phyloP scores from a whole-genome alignment of 225 moss, liverwort and hornwort species.

The Neckera pumila region DNA sequence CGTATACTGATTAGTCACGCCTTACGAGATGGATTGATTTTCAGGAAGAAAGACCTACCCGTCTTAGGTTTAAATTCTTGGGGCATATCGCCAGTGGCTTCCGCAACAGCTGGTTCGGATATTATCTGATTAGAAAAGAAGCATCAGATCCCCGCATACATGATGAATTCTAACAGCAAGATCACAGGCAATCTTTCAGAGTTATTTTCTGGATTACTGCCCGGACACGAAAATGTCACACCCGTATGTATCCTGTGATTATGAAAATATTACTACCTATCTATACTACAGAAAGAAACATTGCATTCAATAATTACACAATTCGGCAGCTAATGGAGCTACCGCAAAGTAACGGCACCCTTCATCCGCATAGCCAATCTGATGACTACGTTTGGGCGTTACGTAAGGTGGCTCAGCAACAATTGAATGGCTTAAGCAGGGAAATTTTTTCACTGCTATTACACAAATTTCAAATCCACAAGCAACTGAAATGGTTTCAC shows the following conservation, averaged over 20 bases:
- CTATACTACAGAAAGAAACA: neutral
- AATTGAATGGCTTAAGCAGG: neutral
- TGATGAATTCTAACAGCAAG: neutral
- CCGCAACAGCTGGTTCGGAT: slow-evolving; percentile 20
- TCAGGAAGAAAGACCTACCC: neutral
- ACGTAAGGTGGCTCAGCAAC: neutral
- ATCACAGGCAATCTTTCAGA: neutral
- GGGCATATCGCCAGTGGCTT: slow-evolving; percentile 8
- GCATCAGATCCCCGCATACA: neutral
- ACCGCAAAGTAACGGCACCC: neutral
- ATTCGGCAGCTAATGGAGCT: neutral
- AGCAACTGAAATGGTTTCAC: neutral
- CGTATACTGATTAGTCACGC: neutral
- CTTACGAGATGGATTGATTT: neutral
- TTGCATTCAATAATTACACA: neutral
- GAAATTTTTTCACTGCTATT: neutral
- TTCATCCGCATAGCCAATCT: neutral
- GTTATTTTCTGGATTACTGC: neutral
- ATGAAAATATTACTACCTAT: neutral
- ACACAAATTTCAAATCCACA: neutral
- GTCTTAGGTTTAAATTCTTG: slow-evolving; percentile 15
- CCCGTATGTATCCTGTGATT: neutral
- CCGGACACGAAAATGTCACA: neutral
- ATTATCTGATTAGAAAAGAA: slow-evolving; percentile 8
- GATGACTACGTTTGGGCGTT: neutral